phyloP scores from a whole-genome alignment of 106 monocot genomes.

The Chionographis japonica region DNA sequence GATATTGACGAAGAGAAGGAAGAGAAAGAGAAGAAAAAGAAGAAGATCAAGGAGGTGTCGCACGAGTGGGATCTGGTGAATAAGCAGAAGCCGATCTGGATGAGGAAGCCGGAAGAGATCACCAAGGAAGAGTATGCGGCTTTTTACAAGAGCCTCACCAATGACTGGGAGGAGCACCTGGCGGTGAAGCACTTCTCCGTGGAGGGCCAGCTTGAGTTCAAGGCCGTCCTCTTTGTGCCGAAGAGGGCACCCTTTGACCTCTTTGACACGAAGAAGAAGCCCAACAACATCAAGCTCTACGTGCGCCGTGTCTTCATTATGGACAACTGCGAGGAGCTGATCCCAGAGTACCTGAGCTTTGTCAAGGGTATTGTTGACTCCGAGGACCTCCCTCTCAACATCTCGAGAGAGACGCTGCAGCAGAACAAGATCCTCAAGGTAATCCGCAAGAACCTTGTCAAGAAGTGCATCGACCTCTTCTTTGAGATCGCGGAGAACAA shows the following conservation, averaged over 20 bases:
- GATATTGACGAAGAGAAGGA: slow-evolving; percentile 22
- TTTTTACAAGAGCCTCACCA: slow-evolving; percentile 28
- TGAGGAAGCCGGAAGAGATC: slow-evolving; percentile 25
- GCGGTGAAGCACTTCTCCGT: slow-evolving; percentile 13
- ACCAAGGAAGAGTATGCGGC: slow-evolving; percentile 20
- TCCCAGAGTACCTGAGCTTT: slow-evolving; percentile 15
- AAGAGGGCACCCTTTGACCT: slow-evolving; percentile 16
- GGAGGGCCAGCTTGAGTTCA: slow-evolving; percentile 28
- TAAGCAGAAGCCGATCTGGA: slow-evolving; percentile 33
- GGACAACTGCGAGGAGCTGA: slow-evolving; percentile 28
- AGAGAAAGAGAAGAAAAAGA: slow-evolving; percentile 15
- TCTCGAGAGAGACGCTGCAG: slow-evolving; percentile 18
- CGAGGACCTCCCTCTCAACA: slow-evolving; percentile 18
- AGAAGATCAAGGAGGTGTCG: slow-evolving; percentile 25
- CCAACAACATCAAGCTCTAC: slow-evolving; percentile 25
- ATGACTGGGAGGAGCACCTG: slow-evolving; percentile 22
- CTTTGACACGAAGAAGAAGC: slow-evolving; percentile 9
- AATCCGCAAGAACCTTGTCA: slow-evolving; percentile 25
- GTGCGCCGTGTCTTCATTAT: slow-evolving; percentile 24
- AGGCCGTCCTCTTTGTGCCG: slow-evolving; percentile 20
- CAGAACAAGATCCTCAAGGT: slow-evolving; percentile 27
- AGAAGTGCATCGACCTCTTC: slow-evolving; percentile 22
- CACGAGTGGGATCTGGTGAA: slow-evolving; percentile 20
- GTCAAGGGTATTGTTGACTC: slow-evolving; percentile 11
- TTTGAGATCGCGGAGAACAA: slow-evolving; percentile 23